Base-by-base conservation (phyloP, 345 rosid species). In the Murraya koenigii region DNA sequence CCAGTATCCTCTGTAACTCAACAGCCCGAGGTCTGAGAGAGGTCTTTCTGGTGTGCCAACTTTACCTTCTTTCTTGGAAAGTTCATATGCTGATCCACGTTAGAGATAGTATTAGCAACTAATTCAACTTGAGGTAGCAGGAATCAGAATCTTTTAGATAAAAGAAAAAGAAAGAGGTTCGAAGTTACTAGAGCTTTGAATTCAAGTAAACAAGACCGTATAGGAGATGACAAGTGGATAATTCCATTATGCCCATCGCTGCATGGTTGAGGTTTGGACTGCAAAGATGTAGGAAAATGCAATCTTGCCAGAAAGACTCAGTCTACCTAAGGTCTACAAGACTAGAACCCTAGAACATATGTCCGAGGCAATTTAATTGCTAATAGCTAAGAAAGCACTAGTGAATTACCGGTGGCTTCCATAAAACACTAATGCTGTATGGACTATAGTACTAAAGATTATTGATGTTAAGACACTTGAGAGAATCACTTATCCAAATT, bases 1-100 rank as follows among this genome's bases (percentile, higher is more conserved):
- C 98, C 99, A 97, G 81, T 97, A 97, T 47, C 98, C 99, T 87
- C 94, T 89, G 86, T 97, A 97, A 88, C 99, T 97, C 84, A 94
- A 79, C 80, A 91, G 78, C 60, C 99, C 99, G 52, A 97, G 93
- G 85, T 97, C 99, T 44, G 99, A 97, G 62, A 97, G 97, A 35
- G 99, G 99, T 71, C 98, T 91, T 82, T 97, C 99, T 19, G 98
- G 99, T 64, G 99, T 97, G 59, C 99, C 99, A 3, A 97, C 98
- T 86, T 94, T 97, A 69, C 98, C 94, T 82, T 97, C 99, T 82
- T 97, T 97, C 87, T 97, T 97, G 75, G 99, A 97, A 64, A 97
- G 95, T 84, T 97, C 99, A 85, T 97, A 97, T 62, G 98, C 99
- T 97, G 87, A 63, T 75, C 82, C 85, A 85, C 9, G 26, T n/a